These are phyloP conservation scores for Acanthamoeba royreba DNA, from an alignment of 208 protist species.

Conservation along the genomic window DNA sequence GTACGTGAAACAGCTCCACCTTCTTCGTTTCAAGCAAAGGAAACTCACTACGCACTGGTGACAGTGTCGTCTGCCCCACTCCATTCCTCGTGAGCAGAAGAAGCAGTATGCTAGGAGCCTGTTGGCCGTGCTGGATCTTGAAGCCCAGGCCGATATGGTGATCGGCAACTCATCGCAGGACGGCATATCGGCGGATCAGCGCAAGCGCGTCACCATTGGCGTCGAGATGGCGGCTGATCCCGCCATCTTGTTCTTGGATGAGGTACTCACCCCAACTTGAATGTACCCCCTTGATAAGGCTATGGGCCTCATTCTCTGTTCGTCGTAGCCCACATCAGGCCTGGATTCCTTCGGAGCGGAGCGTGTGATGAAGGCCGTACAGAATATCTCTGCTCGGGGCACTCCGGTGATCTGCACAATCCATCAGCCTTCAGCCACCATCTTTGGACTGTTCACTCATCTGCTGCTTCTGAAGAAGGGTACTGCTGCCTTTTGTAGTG, in stretches of 20 bases:
- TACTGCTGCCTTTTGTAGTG: too few species aligned
- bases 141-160: background rate
- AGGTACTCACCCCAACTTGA: too few species aligned
- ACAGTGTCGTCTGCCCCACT: background rate
- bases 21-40: background rate
- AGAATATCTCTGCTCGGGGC: conserved; percentile 1
- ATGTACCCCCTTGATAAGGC: background rate
- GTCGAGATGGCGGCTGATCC: conserved; percentile 69
- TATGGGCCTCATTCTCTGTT: too few species aligned
- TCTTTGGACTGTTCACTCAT: conserved; percentile 50
- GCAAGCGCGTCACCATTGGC: conserved; percentile 74
- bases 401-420: conserved; percentile 53
- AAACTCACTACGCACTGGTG: background rate
- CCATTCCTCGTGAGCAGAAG: background rate
- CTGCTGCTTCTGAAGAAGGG: conserved; percentile 41
- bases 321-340: conserved; percentile 82
- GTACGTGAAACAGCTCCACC: background rate
- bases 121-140: conserved; percentile 47
- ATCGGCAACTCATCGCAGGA: conserved; percentile 51
- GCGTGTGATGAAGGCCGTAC: background rate
- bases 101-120: background rate
- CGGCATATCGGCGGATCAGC: conserved; percentile 79
- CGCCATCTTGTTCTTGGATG: conserved; percentile 68
- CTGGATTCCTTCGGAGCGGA: conserved; percentile 72
- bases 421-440: conserved; percentile 54